phyloP scores from a whole-genome alignment of 768 basidiomycete genomes.

The Naematelia aurantialba region DNA sequence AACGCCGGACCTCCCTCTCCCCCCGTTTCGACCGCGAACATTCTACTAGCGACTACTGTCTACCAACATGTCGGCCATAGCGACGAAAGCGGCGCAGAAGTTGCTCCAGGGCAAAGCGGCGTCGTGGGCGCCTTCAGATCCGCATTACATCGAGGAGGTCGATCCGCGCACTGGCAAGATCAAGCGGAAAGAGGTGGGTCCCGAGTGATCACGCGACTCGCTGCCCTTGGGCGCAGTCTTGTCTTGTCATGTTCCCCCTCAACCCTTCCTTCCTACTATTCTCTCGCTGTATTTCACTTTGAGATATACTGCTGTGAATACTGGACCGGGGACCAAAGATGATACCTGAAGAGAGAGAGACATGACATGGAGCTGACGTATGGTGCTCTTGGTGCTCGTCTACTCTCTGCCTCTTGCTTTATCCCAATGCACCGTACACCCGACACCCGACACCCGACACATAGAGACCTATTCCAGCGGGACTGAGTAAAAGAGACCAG shows the following conservation, averaged over 20 bases:
- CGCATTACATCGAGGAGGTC: conserved; percentile 12
- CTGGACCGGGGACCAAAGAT: not conserved
- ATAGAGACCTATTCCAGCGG: conserved; percentile 68
- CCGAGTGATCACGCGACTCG: no score
- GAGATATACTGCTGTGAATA: not conserved
- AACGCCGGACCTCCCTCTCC: no score
- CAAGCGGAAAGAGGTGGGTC: conserved; percentile 3
- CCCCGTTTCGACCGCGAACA: no score
- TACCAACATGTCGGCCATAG: conserved; percentile 6
- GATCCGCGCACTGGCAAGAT: conserved; percentile 12
- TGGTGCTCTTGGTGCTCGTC: no score
- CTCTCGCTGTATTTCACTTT: not conserved
- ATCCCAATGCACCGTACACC: no score
- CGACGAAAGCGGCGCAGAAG: conserved; percentile 6
- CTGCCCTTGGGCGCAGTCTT: no score
- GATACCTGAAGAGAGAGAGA: no score
- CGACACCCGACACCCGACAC: no score
- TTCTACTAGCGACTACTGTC: no score
- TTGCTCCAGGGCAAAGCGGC: conserved; percentile 9
- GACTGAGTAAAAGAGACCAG: conserved; percentile 70
- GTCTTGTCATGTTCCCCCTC: no score
- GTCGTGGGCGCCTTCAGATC: conserved; percentile 11
- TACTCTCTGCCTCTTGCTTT: no score
- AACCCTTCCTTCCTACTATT: not conserved
- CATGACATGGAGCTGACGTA: no score